Percentiles rank a stretch among this genome's conserved stretches.
phyloP scores from a whole-genome alignment of 2,329 filamentous ascomycete species.

The Diplocarpon mali region DNA sequence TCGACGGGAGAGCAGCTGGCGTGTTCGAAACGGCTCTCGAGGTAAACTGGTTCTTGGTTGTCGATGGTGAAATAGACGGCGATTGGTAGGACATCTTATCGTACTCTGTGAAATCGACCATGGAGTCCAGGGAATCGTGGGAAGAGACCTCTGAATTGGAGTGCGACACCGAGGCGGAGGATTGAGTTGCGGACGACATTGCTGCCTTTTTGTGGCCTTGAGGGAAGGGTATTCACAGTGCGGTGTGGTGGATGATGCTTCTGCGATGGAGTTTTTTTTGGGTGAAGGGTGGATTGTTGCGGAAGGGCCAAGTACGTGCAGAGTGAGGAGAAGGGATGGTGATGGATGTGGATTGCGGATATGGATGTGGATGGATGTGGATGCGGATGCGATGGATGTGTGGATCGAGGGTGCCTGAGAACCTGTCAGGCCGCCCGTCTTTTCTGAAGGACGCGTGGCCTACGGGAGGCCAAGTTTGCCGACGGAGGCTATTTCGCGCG shows the following conservation, averaged over 20 bases:
- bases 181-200: conserved; percentile 21
- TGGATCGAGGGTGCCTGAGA: conserved; percentile 11
- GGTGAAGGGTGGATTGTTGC: background rate
- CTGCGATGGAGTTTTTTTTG: too few species aligned
- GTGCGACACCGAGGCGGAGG: conserved; percentile 19
- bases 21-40: conserved; percentile 40
- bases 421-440: conserved; percentile 8
- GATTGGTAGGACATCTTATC: conserved; percentile 50
- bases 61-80: conserved; percentile 46
- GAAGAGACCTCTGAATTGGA: conserved; percentile 20
- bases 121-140: conserved; percentile 37
- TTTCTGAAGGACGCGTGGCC: conserved; percentile 13
- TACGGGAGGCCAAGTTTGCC: conserved; percentile 6
- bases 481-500: too few species aligned
- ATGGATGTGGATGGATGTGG: conserved; percentile 4
- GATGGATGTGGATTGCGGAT: background rate
- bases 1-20: conserved; percentile 41
- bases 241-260: too few species aligned
- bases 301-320: background rate
- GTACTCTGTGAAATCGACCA: conserved; percentile 53
- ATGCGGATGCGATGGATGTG: background rate
- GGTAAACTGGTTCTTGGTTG: conserved; percentile 41
- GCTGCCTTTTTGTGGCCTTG: conserved; percentile 1
- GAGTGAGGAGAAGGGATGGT: conserved; percentile 1
- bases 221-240: too few species aligned